Base-by-base conservation (phyloP, 1,284 basidiomycete genomes). In the Pyrrhoderma lamaoense region DNA sequence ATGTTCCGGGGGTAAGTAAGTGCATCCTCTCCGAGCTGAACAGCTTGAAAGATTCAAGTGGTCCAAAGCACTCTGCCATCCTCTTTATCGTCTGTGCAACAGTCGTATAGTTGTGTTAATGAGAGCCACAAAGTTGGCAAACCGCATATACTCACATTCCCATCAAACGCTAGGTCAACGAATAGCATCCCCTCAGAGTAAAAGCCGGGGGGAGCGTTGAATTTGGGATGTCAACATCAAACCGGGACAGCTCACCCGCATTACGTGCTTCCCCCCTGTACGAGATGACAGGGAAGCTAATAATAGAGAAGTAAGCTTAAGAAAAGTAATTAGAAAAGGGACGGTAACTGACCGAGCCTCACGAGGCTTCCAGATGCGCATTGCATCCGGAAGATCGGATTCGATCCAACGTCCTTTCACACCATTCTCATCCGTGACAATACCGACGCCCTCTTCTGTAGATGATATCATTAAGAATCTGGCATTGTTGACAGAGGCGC, bases 81-180 rank as follows among this genome's bases (percentile, higher is more conserved):
- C 64, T 67, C 11, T 65, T 64, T 18, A 84, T 64, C 22, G 73
- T 69, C 81, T 80, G 47, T 1, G 49, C 40, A 23, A 19, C 27
- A 42, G 48, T 23, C 27, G 43, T 38, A 45, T 18, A 49, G 19
- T 37, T 27, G 23, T 27, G 9, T 35, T 13, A 37, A 31, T 9
- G n/a, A 47, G 2, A 8, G 21, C 16, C 31, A n/a, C 18, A n/a
- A 35, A 27, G 22, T 18, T 49, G 35, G 21, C 21, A 13, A 49
- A 51, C 19, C 44, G 42, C 27, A 36, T 22, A 45, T 45, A 64
- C 62, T 59, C 57, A 81, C 85, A 68, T 79, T 72, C 34, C 67
- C 74, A 56, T 85, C 76, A 56, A 75, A 85, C 45, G 64, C 61
- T 11, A 86, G 61, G 3, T 81, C 80, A 21, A 75, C 64, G 21